Percentiles rank a stretch among this genome's conserved stretches.
Evolutionary conservation across 2,329 filamentous ascomycete species (phyloP).

Genomic region (Grosmannia serpens): DNA sequence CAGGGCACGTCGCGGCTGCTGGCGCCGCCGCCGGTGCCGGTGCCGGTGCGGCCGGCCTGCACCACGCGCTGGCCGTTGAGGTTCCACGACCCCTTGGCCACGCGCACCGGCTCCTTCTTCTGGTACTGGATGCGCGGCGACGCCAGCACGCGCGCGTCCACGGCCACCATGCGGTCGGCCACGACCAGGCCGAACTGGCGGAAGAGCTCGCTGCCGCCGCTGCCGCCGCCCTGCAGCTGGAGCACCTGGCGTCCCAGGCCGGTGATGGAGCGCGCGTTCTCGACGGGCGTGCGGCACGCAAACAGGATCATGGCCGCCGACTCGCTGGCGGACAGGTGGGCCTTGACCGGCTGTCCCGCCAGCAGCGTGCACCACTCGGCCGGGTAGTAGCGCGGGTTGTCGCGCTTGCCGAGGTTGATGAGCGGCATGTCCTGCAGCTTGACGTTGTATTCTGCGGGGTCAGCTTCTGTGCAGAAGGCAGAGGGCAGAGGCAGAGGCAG

Average conservation of each 20-base stretch:
- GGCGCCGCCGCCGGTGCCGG: too few relatives aligned
- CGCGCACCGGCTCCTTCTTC: constrained; percentile 18
- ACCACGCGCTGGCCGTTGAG: constrained; percentile 47
- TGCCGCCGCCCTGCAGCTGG: constrained; percentile 35
- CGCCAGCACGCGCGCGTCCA: constrained; percentile 56
- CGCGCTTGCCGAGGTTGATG: constrained; percentile 51
- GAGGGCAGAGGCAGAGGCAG: too few relatives aligned
- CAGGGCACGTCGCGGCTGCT: constrained; percentile 37
- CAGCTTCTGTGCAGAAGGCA: not conserved
- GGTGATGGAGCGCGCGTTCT: constrained; percentile 57
- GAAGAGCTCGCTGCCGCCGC: constrained; percentile 29
- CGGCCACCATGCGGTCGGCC: constrained; percentile 52
- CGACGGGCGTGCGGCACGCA: constrained; percentile 53
- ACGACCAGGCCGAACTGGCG: constrained; percentile 52
- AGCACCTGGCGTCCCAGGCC: constrained; percentile 44
- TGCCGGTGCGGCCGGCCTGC: constrained; percentile 16
- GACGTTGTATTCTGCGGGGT: not conserved
- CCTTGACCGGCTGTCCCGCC: constrained; percentile 51
- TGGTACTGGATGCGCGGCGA: constrained; percentile 52
- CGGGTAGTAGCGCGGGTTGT: constrained; percentile 52
- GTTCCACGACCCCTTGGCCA: constrained; percentile 57
- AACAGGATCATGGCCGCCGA: constrained; percentile 60
- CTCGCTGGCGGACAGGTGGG: constrained; percentile 48
- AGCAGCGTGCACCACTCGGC: constrained; percentile 53
- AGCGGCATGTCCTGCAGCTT: constrained; percentile 33